Evolutionary conservation across 768 basidiomycete genomes (phyloP).

Genomic region (Arthromyces matolae): DNA sequence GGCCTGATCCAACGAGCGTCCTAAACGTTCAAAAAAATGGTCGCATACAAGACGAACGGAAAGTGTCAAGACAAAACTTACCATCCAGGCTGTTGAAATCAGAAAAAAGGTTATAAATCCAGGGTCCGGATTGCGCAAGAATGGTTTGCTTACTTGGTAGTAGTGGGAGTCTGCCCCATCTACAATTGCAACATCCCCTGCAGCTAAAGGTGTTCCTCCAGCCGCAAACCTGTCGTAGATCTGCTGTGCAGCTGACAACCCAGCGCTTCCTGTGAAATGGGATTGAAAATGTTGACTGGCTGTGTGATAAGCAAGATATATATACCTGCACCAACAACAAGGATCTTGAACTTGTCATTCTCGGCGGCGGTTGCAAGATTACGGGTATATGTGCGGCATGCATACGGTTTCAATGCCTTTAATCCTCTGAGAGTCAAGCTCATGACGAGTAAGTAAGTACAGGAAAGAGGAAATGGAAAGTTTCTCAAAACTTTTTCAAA

Average conservation of each 20-base stretch:
- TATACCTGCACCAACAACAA: slow-evolving; percentile 89
- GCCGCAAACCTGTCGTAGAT: slow-evolving; percentile 76
- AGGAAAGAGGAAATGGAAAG: no score
- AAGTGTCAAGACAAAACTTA: slow-evolving; percentile 29
- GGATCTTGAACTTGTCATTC: slow-evolving; percentile 68
- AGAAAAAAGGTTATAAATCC: slow-evolving; percentile 5
- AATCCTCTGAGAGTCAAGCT: slow-evolving; percentile 8
- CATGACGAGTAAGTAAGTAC: slow-evolving; percentile 15
- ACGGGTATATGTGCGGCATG: slow-evolving; percentile 1
- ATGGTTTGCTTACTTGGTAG: slow-evolving; percentile 58
- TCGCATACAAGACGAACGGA: neutral
- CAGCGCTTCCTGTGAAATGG: slow-evolving; percentile 73
- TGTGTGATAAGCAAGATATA: slow-evolving; percentile 24
- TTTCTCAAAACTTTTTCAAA: no score
- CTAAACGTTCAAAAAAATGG: slow-evolving; percentile 37
- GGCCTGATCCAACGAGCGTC: slow-evolving; percentile 91
- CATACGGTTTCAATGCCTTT: neutral
- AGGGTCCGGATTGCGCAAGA: neutral
- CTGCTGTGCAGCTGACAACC: slow-evolving; percentile 82
- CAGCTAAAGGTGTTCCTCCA: slow-evolving; percentile 61
- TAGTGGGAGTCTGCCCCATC: slow-evolving; percentile 81
- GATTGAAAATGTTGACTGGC: no score
- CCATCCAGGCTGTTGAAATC: slow-evolving; percentile 76
- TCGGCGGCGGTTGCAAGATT: slow-evolving; percentile 30
- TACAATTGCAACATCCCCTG: slow-evolving; percentile 81